Evolutionary conservation across 2,329 filamentous ascomycete species (phyloP).

Genomic region (Alternaria ethzedia): DNA sequence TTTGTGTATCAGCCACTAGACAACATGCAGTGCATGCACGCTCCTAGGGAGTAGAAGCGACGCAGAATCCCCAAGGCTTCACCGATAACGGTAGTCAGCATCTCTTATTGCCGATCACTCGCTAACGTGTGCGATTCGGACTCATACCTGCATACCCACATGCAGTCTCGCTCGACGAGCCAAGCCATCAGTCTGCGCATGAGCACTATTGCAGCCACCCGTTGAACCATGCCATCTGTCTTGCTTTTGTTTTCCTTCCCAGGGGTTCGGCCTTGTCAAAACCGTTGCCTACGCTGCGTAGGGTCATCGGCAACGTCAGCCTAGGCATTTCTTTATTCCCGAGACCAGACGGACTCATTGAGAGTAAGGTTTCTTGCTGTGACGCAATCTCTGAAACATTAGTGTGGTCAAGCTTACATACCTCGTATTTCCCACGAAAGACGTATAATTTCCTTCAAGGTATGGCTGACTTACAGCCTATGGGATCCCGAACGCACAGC

Average conservation of each 20-base stretch:
- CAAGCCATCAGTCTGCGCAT: neutral
- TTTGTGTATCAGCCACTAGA: neutral
- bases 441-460: neutral
- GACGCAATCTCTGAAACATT: neutral
- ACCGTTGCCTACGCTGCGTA: neutral
- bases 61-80: neutral
- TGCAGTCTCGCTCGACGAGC: neutral
- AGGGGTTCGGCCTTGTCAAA: neutral
- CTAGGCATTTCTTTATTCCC: neutral
- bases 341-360: neutral
- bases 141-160: no score
- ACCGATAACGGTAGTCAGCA: neutral
- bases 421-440: neutral
- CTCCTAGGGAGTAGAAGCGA: neutral
- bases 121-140: neutral
- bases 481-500: neutral
- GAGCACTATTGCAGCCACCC: no score
- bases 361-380: neutral
- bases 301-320: neutral
- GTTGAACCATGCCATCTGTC: no score
- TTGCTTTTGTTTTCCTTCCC: neutral
- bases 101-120: neutral
- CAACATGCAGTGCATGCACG: neutral
- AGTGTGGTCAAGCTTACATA: neutral
- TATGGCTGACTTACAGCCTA: neutral